Base-by-base conservation (phyloP, 257 asterid genomes). In the Solanum piurae region DNA sequence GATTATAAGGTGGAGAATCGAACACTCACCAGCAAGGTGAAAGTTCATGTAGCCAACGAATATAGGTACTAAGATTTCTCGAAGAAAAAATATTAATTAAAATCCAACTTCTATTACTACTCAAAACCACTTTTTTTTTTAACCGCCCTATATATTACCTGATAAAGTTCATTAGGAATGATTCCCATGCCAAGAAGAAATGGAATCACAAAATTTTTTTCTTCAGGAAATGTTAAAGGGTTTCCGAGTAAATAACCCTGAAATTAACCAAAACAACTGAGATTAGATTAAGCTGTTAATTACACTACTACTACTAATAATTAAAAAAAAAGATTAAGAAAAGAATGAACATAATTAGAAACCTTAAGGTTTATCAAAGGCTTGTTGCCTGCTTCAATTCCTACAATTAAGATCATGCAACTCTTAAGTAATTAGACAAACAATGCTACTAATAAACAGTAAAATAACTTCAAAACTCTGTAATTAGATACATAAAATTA, bases 161-260 rank as follows among this genome's bases (percentile, higher is more conserved):
- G 46, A 60, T 90, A 91, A 86, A 92, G 93, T 86, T 92, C 92
- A 52, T 85, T 84, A 27, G 94, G 89, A 25, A 92, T 86, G 52
- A 91, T 86, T 14, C 90, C 93, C 92, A 91, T 88, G 58, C 93
- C 92, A 86, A 87, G 87, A 87, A 89, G 87, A 90, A 73, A 91
- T 9, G 93, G 93, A 49, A 92, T 88, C 16, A 1, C 4, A 86
- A 89, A 92, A 87, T 90, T 88, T 44, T 9, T 12, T 79, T 91
- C 89, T 42, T 71, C 49, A 25, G 85, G 87, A 87, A 87, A 89
- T n/a, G 92, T 87, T 62, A 42, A 11, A 18, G 93, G 89, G 83
- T 92, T 92, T 23, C 93, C 93, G 6, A 91, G 89, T 72, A 90
- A 4, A 86, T 92, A 92, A 6, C 94, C 94, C 94, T 92, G 86